Evolutionary conservation across 345 rosid species (phyloP), one percentile per base, ranked within the genome.

Genomic region (Acer campestre): DNA sequence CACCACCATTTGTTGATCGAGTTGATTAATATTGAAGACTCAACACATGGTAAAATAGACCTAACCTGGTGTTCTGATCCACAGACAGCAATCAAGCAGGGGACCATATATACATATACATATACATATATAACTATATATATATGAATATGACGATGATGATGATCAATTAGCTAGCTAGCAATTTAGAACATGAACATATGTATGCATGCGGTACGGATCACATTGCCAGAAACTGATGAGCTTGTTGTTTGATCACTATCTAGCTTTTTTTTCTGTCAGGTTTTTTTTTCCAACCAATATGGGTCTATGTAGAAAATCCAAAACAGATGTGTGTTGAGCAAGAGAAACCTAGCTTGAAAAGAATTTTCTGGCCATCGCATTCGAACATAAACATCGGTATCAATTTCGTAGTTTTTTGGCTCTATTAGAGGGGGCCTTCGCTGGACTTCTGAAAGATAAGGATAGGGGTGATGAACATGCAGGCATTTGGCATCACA

Each of bases 391-490:
- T 29, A 49, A 48, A 18, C 70, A 74, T 74, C 48, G 18, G 11
- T 55, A 7, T 64, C 71, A 51, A 66, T n/a, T 9, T 66, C 31
- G 29, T 6, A 42, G 46, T 9, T 3, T 31, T 40, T 51, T 75
- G 64, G 71, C 40, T 14, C 14, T 38, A 35, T 35, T 35, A 25
- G 51, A 2, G 27, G 17, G 7, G 55, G 40, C 22, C 23, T 61
- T 46, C 35, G 25, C 27, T 16, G 22, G 62, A 71, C 5, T n/a
- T 56, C 44, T 64, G 48, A 42, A 7, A 31, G 84, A 69, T 6
- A 55, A 70, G 31, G 80, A 69, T 44, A 7, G 67, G 79, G 76
- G 16, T 62, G 35, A 68, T 35, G 38, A 35, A 29, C 31, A 29
- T 29, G 38, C 38, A 35, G 4, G 68, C 25, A 35, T 17, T 10